A percentile compares a stretch with the other conserved stretches of the same genome.
phyloP scores from a whole-genome alignment of 139 green algal species.

The Asterochloris sp. region DNA sequence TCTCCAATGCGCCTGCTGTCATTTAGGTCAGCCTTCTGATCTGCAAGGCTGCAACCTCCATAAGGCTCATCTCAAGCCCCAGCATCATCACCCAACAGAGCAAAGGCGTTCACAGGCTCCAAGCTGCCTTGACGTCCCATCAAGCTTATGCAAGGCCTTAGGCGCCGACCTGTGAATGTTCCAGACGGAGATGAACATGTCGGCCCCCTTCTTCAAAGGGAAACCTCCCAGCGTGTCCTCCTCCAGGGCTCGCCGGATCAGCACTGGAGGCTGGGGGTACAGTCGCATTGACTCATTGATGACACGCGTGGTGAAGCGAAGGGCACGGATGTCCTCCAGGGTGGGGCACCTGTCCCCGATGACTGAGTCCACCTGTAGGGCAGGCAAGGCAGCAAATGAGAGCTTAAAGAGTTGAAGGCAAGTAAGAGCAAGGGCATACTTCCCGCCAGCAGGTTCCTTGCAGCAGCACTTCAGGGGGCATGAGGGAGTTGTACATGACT shows the following conservation, averaged over 20 bases:
- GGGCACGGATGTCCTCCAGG: constrained; percentile 58
- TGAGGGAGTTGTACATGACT: no score
- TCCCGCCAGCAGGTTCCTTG: no score
- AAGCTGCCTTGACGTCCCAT: background rate
- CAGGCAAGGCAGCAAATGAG: background rate
- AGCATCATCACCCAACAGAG: background rate
- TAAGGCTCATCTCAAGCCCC: no score
- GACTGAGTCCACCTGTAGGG: constrained; percentile 55
- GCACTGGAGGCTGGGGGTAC: constrained; percentile 95
- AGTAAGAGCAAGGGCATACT: no score
- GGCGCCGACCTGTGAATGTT: constrained; percentile 76
- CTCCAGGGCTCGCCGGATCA: constrained; percentile 77
- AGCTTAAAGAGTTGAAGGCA: no score
- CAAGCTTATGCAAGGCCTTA: no score
- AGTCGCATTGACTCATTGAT: constrained; percentile 90
- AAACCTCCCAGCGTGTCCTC: constrained; percentile 53
- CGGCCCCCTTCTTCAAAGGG: constrained; percentile 40
- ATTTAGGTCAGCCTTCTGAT: no score
- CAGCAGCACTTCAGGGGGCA: no score
- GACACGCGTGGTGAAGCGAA: constrained; percentile 72
- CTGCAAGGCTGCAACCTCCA: no score
- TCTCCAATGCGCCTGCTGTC: no score
- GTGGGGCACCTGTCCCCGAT: constrained; percentile 63
- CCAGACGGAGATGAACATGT: constrained; percentile 91
- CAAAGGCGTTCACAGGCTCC: background rate